Evolutionary conservation across 2,329 filamentous ascomycete species (phyloP).

Genomic region (Triangularia verruculosa): DNA sequence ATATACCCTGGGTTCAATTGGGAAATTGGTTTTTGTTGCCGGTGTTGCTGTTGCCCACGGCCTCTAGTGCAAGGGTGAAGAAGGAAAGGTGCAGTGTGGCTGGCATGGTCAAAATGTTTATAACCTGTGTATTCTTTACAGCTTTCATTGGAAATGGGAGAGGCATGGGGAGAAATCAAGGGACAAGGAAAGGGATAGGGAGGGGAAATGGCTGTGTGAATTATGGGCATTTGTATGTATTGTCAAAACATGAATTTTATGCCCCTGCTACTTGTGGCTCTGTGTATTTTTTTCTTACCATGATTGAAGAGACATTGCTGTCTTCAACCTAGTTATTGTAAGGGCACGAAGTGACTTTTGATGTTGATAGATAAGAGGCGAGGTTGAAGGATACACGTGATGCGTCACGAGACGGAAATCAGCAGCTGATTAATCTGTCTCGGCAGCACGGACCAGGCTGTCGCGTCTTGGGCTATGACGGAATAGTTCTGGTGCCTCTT

Average conservation of each 20-base stretch:
- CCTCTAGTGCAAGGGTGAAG: not conserved
- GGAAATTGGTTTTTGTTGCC: not conserved
- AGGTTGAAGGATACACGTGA: conserved; percentile 3
- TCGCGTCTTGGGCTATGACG: conserved; percentile 5
- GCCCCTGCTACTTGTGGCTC: not conserved
- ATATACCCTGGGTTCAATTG: not conserved
- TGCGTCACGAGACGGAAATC: not conserved
- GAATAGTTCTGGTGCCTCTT: conserved; percentile 6
- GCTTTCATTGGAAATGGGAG: not conserved
- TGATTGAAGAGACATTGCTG: too few relatives aligned
- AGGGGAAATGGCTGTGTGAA: not conserved
- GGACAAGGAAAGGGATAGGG: not conserved
- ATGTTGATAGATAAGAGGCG: not conserved
- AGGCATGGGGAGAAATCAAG: not conserved
- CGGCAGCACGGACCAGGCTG: not conserved
- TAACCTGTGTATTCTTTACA: not conserved
- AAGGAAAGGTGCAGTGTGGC: not conserved
- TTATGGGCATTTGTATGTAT: not conserved
- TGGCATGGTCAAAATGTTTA: not conserved
- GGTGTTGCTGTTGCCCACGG: not conserved
- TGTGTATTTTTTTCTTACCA: not conserved
- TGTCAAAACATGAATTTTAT: not conserved
- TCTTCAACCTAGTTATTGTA: too few relatives aligned
- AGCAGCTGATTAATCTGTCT: not conserved
- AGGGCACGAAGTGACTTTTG: not conserved